Evolutionary conservation across 1,284 basidiomycete genomes (phyloP).

Genomic region (Papiliotrema laurentii): DNA sequence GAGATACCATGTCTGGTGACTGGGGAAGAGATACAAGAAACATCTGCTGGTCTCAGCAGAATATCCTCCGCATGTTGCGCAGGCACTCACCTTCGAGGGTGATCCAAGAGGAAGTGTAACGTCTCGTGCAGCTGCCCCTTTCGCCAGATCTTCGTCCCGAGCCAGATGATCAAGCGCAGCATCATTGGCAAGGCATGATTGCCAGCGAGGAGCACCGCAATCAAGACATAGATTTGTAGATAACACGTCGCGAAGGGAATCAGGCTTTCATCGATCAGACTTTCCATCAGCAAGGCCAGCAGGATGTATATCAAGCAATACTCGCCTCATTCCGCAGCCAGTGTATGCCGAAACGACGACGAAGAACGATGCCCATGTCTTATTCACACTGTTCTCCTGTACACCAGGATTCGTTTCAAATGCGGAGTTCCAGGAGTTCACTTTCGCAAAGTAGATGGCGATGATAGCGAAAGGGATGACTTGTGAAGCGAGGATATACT

Average conservation of each 20-base stretch:
- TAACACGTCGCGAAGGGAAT: conserved; percentile 27
- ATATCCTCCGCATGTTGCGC: neutral
- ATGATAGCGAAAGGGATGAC: conserved; percentile 33
- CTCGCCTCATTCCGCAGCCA: conserved; percentile 28
- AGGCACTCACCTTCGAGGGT: conserved; percentile 28
- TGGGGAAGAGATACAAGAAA: conserved; percentile 39
- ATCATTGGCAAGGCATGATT: conserved; percentile 38
- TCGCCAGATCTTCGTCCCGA: conserved; percentile 28
- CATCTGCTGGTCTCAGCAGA: conserved; percentile 15
- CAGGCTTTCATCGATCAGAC: conserved; percentile 30
- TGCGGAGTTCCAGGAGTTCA: conserved; percentile 16
- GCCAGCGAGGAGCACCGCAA: conserved; percentile 27
- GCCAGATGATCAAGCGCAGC: conserved; percentile 30
- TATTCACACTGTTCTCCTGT: conserved; percentile 22
- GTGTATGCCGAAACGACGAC: conserved; percentile 22
- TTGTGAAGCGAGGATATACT: conserved; percentile 32
- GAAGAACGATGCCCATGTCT: conserved; percentile 33
- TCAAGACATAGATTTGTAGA: conserved; percentile 27
- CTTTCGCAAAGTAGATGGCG: conserved; percentile 28
- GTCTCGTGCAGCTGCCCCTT: conserved; percentile 24
- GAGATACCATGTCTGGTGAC: conserved; percentile 40
- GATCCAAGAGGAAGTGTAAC: conserved; percentile 36
- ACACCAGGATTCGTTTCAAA: conserved; percentile 15
- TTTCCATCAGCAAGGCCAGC: neutral
- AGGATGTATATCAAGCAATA: neutral